Conservation (phyloP, 1,139 yeast species). For the Yamadazyma sp. region DNA sequence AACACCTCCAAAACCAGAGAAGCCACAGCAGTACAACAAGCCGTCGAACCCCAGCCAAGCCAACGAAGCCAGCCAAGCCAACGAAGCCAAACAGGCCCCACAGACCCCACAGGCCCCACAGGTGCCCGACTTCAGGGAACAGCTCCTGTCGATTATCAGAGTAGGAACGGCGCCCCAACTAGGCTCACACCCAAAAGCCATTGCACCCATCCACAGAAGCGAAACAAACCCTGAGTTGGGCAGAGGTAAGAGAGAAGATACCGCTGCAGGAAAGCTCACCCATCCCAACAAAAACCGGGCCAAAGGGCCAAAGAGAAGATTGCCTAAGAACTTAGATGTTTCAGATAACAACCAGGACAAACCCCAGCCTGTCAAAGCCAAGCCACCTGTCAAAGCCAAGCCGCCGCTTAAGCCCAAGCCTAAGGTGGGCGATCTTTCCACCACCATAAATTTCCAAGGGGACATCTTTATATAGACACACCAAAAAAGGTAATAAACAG, state of each 20-base stretch:
- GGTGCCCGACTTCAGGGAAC: constrained; percentile 5
- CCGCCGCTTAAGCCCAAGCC: constrained; percentile 37
- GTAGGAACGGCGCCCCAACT: constrained; percentile 14
- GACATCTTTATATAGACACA: constrained; percentile 27
- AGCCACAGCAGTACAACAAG: constrained; percentile 8
- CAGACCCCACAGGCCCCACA: neutral
- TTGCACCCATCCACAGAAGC: constrained; percentile 4
- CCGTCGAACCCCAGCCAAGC: constrained; percentile 8
- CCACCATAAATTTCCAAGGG: constrained; percentile 32
- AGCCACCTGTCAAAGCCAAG: too few relatives aligned
- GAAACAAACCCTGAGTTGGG: constrained; percentile 5
- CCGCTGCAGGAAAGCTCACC: constrained; percentile 30
- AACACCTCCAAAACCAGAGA: constrained; percentile 11
- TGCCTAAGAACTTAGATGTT: constrained; percentile 45
- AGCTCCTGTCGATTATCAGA: constrained; percentile 15
- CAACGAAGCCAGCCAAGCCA: constrained; percentile 1
- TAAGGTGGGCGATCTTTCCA: constrained; percentile 26
- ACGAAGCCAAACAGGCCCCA: constrained; percentile 2
- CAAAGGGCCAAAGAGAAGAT: constrained; percentile 73
- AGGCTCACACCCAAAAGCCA: constrained; percentile 1
- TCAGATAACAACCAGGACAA: constrained; percentile 4
- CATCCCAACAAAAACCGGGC: constrained; percentile 66
- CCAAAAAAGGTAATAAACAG: neutral
- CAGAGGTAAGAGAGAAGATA: constrained; percentile 8
- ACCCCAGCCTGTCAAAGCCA: too few relatives aligned